Percentiles rank a stretch among this genome's conserved stretches.
These are phyloP conservation scores for Mycena maculata DNA, from an alignment of 768 basidiomycete genomes.

Conservation along the genomic window DNA sequence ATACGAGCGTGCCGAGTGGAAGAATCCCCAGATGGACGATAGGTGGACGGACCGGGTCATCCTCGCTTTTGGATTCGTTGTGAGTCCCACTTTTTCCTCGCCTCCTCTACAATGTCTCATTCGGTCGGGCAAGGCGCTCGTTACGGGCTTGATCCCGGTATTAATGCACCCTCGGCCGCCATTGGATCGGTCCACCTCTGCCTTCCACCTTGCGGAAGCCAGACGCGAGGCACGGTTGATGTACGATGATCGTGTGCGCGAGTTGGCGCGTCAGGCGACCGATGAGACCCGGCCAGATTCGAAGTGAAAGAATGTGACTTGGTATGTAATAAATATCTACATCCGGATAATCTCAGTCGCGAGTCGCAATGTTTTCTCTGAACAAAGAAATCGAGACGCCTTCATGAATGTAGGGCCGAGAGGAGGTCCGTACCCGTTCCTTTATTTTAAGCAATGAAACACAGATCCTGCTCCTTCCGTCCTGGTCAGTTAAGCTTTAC, in stretches of 20 bases:
- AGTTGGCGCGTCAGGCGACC: background rate
- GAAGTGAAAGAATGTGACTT: background rate
- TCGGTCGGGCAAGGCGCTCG: constrained; percentile 10
- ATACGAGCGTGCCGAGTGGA: constrained; percentile 29
- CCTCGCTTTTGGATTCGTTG: constrained; percentile 30
- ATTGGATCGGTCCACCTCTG: constrained; percentile 19
- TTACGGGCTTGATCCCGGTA: constrained; percentile 21
- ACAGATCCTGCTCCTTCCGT: too few species aligned
- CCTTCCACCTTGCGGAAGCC: constrained; percentile 24
- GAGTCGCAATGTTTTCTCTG: background rate
- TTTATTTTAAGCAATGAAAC: too few species aligned
- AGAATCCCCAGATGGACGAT: constrained; percentile 7
- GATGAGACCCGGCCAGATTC: background rate
- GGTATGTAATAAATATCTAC: background rate
- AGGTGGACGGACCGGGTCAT: constrained; percentile 31
- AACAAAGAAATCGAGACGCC: too few species aligned
- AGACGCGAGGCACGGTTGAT: constrained; percentile 21
- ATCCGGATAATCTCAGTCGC: background rate
- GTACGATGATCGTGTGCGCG: constrained; percentile 27
- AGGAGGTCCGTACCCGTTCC: too few species aligned
- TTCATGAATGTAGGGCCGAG: too few species aligned
- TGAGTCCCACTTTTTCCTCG: background rate
- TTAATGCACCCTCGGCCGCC: constrained; percentile 25
- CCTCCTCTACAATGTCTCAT: background rate
- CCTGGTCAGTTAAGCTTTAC: too few species aligned